phyloP scores from a whole-genome alignment of 495 filamentous ascomycete genomes.

The Aeminium ludgeri region DNA sequence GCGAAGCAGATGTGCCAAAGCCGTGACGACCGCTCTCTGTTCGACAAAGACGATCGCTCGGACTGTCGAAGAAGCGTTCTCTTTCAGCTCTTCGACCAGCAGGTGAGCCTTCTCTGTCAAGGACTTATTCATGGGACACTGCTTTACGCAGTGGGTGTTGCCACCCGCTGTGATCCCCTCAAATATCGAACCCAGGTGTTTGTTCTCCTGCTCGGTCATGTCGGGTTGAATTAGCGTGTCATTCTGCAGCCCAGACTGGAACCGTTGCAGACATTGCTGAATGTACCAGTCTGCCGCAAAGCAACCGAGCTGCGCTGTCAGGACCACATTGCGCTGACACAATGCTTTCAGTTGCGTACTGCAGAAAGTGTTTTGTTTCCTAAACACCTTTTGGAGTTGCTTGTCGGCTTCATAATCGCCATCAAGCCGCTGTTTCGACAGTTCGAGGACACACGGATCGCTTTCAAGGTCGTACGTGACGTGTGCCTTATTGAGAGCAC shows the following conservation, averaged over 20 bases:
- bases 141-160: constrained; percentile 17
- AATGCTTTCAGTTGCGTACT: constrained; percentile 46
- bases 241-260: neutral
- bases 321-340: constrained; percentile 29
- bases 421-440: constrained; percentile 26
- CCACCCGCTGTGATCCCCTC: too few species aligned
- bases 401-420: constrained; percentile 19
- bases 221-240: constrained; percentile 19
- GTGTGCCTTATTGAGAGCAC: constrained; percentile 20
- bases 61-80: constrained; percentile 30
- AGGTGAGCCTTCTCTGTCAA: constrained; percentile 37
- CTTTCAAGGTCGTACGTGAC: constrained; percentile 38
- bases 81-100: constrained; percentile 38
- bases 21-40: constrained; percentile 50
- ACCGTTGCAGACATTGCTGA: constrained; percentile 30
- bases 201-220: constrained; percentile 36
- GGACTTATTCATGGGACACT: constrained; percentile 12
- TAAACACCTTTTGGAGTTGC: constrained; percentile 32
- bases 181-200: constrained; percentile 42
- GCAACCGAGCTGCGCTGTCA: constrained; percentile 50
- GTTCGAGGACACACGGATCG: constrained; percentile 53
- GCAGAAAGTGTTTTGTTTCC: constrained; percentile 42
- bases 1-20: constrained; percentile 49
- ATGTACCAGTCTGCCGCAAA: constrained; percentile 65
- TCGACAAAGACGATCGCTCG: constrained; percentile 66